Conservation (phyloP, 176 grass and related monocot genomes). For the Melocanna baccifera region DNA sequence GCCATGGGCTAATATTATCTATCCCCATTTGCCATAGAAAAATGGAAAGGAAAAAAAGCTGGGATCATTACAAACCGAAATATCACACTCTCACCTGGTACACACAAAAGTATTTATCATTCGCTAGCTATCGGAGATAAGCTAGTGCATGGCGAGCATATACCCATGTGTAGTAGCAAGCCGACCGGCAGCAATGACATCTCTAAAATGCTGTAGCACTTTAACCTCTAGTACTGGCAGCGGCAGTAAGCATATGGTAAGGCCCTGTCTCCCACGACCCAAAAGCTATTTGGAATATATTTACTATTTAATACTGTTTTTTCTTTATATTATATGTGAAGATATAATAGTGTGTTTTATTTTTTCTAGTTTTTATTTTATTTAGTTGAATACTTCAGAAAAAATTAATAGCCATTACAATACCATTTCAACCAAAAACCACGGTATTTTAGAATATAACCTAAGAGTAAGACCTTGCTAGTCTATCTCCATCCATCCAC, state of each 20-base stretch:
- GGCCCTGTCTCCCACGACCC: no score
- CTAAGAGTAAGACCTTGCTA: background rate
- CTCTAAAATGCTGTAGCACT: background rate
- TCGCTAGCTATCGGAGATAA: background rate
- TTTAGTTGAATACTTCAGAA: no score
- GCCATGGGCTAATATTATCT: background rate
- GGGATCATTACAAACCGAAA: slow-evolving; percentile 30
- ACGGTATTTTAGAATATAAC: no score
- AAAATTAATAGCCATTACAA: no score
- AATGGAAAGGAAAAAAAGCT: background rate
- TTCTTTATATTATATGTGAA: no score
- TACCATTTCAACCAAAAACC: no score
- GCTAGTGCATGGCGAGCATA: background rate
- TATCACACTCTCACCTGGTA: slow-evolving; percentile 33
- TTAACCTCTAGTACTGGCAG: background rate
- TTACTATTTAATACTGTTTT: no score
- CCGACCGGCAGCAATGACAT: background rate
- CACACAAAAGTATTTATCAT: background rate
- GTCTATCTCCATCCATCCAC: background rate
- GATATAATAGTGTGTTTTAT: no score
- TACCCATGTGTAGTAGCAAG: background rate
- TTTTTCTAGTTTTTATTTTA: no score
- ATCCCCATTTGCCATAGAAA: background rate
- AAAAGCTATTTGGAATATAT: no score
- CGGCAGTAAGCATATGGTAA: no score